These are phyloP conservation scores for Rosa persica DNA, from an alignment of 306 rosid species.

Conservation along the genomic window DNA sequence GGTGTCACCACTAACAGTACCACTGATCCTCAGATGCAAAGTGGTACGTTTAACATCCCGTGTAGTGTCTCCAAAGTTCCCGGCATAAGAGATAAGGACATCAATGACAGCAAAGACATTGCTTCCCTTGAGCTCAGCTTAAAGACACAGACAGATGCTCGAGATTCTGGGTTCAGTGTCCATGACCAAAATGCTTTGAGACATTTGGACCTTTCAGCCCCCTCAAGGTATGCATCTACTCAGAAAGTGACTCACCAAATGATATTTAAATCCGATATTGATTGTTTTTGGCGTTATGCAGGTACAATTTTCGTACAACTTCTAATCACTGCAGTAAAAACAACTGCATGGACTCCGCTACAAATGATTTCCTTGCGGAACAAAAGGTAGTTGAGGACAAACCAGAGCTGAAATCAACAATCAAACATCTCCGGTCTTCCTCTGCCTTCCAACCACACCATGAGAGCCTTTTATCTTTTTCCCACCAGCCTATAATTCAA, in stretches of 20 bases:
- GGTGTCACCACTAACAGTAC: slow-evolving; percentile 30
- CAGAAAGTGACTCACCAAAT: slow-evolving; percentile 6
- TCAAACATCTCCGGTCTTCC: slow-evolving; percentile 36
- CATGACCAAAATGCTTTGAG: slow-evolving; percentile 51
- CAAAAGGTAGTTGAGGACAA: slow-evolving; percentile 39
- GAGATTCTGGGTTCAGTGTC: slow-evolving; percentile 37
- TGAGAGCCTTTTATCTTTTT: neutral
- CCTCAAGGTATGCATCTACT: slow-evolving; percentile 50
- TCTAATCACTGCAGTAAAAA: slow-evolving; percentile 39
- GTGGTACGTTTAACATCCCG: slow-evolving; percentile 37
- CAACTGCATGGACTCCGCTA: slow-evolving; percentile 44
- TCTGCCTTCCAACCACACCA: slow-evolving; percentile 27
- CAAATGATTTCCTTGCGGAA: slow-evolving; percentile 35
- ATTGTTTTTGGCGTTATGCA: slow-evolving; percentile 28
- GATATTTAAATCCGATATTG: neutral
- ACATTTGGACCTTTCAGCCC: slow-evolving; percentile 57
- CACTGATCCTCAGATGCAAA: slow-evolving; percentile 39
- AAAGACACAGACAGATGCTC: slow-evolving; percentile 46
- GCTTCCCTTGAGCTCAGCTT: slow-evolving; percentile 55
- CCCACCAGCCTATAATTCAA: too few relatives aligned
- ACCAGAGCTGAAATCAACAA: slow-evolving; percentile 33
- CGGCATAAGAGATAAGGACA: slow-evolving; percentile 2
- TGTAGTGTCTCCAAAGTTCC: slow-evolving; percentile 11
- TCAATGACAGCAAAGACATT: slow-evolving; percentile 28
- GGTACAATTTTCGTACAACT: slow-evolving; percentile 33